Base-by-base conservation (phyloP, 2,329 filamentous ascomycete species). In the Pyrenochaeta sp. region DNA sequence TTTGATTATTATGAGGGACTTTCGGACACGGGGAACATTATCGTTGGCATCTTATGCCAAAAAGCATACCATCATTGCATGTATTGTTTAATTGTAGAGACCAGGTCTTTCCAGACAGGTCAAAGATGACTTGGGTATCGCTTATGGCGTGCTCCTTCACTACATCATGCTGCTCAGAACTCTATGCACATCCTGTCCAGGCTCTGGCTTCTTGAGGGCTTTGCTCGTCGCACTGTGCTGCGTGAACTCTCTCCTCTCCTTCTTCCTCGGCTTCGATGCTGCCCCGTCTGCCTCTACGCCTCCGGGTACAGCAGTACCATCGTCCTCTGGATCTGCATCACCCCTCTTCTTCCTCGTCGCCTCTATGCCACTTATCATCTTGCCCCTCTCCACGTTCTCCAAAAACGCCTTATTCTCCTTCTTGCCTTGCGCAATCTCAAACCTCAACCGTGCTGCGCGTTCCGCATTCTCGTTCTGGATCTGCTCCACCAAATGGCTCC, bases 351-450 rank as follows among this genome's bases (percentile, higher is more conserved):
- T 83, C 63, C 70, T 70, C 63, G 76, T 79, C 31, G 61, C 71
- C 64, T 77, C 68, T 71, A 92, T 91, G 2, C 61, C 61, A 21
- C 71, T 85, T 54, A 90, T 68, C 80, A 90, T 87, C 82, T 92
- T 93, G 36, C 84, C 86, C 64, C 79, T 83, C 77, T 94, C 89
- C 44, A 94, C 80, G 65, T 93, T 91, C 58, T 83, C 78, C 46
- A 92, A 81, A 68, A 93, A 94, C 55, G 85, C 82, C 78, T 88
- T 89, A 71, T 93, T 92, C 77, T 94, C 89, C 71, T 81, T 85
- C 46, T 84, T 85, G 32, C 86, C 83, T 76, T 86, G 85, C 62
- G 82, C 81, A 55, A 94, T 88, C 72, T 94, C 90, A 9, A 88
- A 87, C 44, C 88, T 77, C 81, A 94, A 83, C 60, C 89, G 81